Conservation (phyloP, 306 rosid genomes). For the Pueraria montana region DNA sequence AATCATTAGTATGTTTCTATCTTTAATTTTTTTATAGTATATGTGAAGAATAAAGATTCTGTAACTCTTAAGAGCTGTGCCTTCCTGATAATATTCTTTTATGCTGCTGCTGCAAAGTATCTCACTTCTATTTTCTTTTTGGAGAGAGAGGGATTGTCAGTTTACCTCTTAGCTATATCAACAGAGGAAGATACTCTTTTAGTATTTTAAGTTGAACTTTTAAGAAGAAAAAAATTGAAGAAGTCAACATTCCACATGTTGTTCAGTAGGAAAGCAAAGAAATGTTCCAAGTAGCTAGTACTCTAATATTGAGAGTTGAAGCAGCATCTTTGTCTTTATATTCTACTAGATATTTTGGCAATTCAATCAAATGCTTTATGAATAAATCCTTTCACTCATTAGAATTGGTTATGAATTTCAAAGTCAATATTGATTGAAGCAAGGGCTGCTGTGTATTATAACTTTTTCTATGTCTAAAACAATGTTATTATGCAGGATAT, state of each 20-base stretch:
- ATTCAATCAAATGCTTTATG: conserved; percentile 24
- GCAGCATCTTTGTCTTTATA: not conserved
- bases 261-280: conserved; percentile 11
- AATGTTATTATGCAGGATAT: conserved; percentile 1
- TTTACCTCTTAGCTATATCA: conserved; percentile 9
- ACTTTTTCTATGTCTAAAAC: not conserved
- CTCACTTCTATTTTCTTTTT: conserved; percentile 40
- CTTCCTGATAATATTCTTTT: conserved; percentile 39
- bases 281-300: conserved; percentile 14
- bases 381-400: conserved; percentile 16
- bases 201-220: conserved; percentile 27
- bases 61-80: conserved; percentile 41
- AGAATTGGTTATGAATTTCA: conserved; percentile 17
- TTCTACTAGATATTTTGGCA: not conserved
- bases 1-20: conserved; percentile 35
- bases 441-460: not conserved
- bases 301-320: conserved; percentile 16
- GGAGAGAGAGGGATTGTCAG: conserved; percentile 25
- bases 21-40: conserved; percentile 35
- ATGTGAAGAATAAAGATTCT: conserved; percentile 39
- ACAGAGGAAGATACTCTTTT: conserved; percentile 28
- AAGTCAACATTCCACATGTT: conserved; percentile 40
- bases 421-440: not conserved
- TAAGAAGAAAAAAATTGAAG: not conserved
- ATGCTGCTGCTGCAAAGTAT: conserved; percentile 42